phyloP scores from a whole-genome alignment of 2,329 filamentous ascomycete genomes.

The Colletotrichum siamense region DNA sequence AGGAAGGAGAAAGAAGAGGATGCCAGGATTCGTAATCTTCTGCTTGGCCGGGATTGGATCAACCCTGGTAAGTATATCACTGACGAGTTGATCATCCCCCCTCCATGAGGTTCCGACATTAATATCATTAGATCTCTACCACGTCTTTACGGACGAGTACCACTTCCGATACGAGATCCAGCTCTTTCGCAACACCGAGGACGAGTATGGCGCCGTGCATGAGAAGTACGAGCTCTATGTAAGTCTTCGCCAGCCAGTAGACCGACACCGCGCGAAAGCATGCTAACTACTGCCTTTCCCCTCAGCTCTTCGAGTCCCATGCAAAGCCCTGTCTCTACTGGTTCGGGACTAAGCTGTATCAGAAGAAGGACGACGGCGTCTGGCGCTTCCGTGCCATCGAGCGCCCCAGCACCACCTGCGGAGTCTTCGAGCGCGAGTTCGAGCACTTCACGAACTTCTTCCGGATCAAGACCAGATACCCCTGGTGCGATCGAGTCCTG shows the following conservation, averaged over 20 bases:
- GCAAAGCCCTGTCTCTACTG: slow-evolving; percentile 65
- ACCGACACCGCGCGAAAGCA: neutral
- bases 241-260: slow-evolving; percentile 30
- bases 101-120: neutral
- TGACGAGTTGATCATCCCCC: neutral
- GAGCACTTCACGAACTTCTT: slow-evolving; percentile 63
- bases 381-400: slow-evolving; percentile 24
- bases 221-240: slow-evolving; percentile 60
- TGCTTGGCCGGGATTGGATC: slow-evolving; percentile 45
- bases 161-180: slow-evolving; percentile 69
- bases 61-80: slow-evolving; percentile 52
- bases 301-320: slow-evolving; percentile 73
- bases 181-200: slow-evolving; percentile 37
- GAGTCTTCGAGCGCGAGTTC: slow-evolving; percentile 50
- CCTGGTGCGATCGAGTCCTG: slow-evolving; percentile 62
- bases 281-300: neutral
- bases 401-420: slow-evolving; percentile 42
- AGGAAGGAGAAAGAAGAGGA: slow-evolving; percentile 35
- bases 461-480: slow-evolving; percentile 57
- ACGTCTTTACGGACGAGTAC: slow-evolving; percentile 66
- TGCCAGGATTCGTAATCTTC: slow-evolving; percentile 38
- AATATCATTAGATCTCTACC: slow-evolving; percentile 57
- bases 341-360: slow-evolving; percentile 58
- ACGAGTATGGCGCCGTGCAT: slow-evolving; percentile 11
- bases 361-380: slow-evolving; percentile 35